Evolutionary conservation across 2,329 filamentous ascomycete genomes (phyloP), one percentile per base, ranked within the genome.

Genomic region (Alternaria hordeiaustralica): DNA sequence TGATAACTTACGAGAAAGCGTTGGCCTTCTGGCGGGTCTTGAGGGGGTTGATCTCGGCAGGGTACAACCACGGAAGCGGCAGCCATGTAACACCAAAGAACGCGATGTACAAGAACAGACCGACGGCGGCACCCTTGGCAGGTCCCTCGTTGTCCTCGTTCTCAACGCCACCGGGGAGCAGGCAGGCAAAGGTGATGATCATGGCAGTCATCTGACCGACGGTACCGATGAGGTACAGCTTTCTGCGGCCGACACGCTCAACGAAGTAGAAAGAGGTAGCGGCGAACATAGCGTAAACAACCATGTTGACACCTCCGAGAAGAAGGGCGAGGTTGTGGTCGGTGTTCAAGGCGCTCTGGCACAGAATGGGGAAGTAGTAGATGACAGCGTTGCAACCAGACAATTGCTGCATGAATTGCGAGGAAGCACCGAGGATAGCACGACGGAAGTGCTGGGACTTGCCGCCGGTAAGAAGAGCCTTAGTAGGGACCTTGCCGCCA

Each of bases 81-180:
- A 90, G 75, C 85, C 87, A 90, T 1, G 87, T 88, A 0, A 88
- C 88, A 33, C 89, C 89, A 66, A 91, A 91, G 59, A 88, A 89
- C 5, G 88, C 87, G 71, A 91, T 91, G 78, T 90, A 92, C 3
- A 88, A 85, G 79, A 92, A 92, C 12, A 92, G 66, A 60, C 89
- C 89, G 3, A 90, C 88, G 10, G 85, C 83, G 1, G 84, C 83
- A 28, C 83, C 82, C 64, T 84, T 84, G 23, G 84, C 81, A 49
- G 82, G 75, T 9, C 58, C 69, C 3, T 71, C 28, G 1, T 71
- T 76, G 33, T 68, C 21, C 13, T 25, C 49, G 30, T 53, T 53
- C 2, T 53, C 3, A 9, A 53, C 30, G 20, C 49, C 49, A 36
- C 49, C 76, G 2, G 80, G 80, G 21, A 83, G 81, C 20, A 83